These are phyloP conservation scores for Magnusiomyces sp. DNA, from an alignment of 1,139 yeast genomes.

Conservation along the genomic window DNA sequence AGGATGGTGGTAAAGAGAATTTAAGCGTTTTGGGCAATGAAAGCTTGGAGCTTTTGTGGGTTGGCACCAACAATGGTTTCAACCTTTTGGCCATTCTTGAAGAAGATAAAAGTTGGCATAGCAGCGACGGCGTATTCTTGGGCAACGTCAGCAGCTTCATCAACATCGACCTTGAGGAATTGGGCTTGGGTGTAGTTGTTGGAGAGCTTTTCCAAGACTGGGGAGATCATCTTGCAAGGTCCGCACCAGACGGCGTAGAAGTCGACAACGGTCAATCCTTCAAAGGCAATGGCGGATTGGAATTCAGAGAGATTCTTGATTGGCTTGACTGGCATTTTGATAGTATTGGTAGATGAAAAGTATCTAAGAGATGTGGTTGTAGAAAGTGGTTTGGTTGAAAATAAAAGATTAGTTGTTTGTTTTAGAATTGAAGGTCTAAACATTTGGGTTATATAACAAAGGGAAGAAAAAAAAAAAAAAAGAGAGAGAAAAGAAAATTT, in stretches of 20 bases:
- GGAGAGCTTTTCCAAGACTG: conserved; percentile 59
- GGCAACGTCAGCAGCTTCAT: conserved; percentile 60
- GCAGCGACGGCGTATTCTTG: conserved; percentile 61
- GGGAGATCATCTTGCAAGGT: conserved; percentile 83
- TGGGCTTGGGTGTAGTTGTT: conserved; percentile 39
- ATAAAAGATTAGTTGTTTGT: conserved; percentile 1
- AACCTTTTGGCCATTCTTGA: conserved; percentile 57
- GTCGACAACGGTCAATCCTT: conserved; percentile 65
- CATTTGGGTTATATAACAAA: not conserved
- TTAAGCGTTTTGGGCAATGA: conserved; percentile 24
- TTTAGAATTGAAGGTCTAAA: not conserved
- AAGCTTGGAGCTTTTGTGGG: conserved; percentile 26
- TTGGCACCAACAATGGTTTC: conserved; percentile 73
- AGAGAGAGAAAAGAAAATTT: conserved; percentile 4
- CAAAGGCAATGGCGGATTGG: conserved; percentile 46
- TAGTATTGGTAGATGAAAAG: conserved; percentile 16
- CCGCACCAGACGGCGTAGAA: conserved; percentile 92
- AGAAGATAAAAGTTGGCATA: conserved; percentile 80
- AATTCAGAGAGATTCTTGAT: conserved; percentile 51
- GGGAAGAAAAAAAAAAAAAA: conserved; percentile 4
- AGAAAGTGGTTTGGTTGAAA: not conserved
- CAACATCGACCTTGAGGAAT: conserved; percentile 78
- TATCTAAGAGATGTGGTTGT: not conserved
- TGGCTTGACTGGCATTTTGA: conserved; percentile 33
- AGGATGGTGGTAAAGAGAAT: not conserved